phyloP scores from a whole-genome alignment of 345 rosid species.

The Excoecaria agallocha region DNA sequence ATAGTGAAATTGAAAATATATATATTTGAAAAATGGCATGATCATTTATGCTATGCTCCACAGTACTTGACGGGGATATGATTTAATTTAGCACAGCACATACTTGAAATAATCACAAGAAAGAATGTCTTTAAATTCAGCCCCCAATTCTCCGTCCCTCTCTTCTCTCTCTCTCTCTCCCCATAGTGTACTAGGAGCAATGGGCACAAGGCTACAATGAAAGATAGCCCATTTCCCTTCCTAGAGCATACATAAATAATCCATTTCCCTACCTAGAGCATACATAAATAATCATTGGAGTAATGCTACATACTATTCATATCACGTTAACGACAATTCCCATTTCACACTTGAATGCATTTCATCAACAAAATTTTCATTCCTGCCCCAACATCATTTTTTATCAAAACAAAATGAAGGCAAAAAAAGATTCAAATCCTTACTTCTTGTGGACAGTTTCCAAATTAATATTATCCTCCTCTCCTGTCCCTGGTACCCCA shows the following conservation, averaged over 20 bases:
- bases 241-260: background rate
- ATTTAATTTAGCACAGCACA: background rate
- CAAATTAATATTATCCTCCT: slow-evolving; percentile 33
- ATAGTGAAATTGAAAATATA: background rate
- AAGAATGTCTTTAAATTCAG: background rate
- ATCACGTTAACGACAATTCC: background rate
- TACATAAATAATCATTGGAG: background rate
- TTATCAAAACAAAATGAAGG: slow-evolving; percentile 3
- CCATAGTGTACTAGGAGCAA: no score
- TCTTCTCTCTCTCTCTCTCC: no score
- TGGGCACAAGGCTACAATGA: no score
- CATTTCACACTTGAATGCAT: background rate
- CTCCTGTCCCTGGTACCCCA: slow-evolving; percentile 41
- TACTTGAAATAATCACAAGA: background rate
- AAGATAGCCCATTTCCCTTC: no score
- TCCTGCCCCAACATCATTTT: background rate
- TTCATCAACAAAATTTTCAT: background rate
- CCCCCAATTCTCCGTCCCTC: background rate
- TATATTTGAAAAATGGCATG: background rate
- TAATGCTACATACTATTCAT: background rate
- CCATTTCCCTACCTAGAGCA: no score
- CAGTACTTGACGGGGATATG: background rate
- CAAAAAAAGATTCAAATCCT: slow-evolving; percentile 17
- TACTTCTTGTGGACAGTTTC: slow-evolving; percentile 48
- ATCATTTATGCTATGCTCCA: background rate